Evolutionary conservation across 2,329 filamentous ascomycete genomes (phyloP), one percentile per base, ranked within the genome.

Genomic region (Fonsecaea erecta): DNA sequence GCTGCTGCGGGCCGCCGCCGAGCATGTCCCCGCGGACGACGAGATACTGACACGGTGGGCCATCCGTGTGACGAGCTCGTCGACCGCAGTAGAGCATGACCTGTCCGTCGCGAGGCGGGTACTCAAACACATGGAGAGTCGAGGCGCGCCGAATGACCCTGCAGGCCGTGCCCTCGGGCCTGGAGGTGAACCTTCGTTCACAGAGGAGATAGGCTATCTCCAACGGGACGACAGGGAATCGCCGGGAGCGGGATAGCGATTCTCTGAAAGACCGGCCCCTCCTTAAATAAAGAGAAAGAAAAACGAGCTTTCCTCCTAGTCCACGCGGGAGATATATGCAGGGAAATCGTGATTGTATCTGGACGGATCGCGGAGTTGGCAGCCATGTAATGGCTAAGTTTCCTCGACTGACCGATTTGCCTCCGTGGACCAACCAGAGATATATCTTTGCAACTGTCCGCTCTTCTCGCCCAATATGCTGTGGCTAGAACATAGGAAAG

Each of bases 41-140:
- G 32, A 37, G 9, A 43, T 59, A 16, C 43, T 71, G 7, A 70
- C 67, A 3, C 62, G 60, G 14, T 72, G 70, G 70, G 69, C 70
- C 1, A 37, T 48, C 12, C 57, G 61, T 54, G 4, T 12, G 7
- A 12, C 43, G 18, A 48, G 12, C 18, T 21, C 40, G 16, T 6
- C 43, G 11, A 3, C 43, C 2, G 3, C 18, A 24, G 8, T 18
- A 24, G 9, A 21, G 18, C 18, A 48, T 26, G 18, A 40, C 16
- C 4, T 48, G 18, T 12, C 1, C 7, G 18, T 48, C 18, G 43
- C 43, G 14, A 24, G 8, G 18, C 3, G 8, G 18, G 18, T 48
- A 18, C 43, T 48, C 18, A 3, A 11, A 48, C 8, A 9, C 43
- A 48, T 48, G 43, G 43, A 40, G 16, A n/a, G 6, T 16, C 37